Evolutionary conservation across 345 rosid genomes (phyloP).

Genomic region (Rubroshorea leprosula): DNA sequence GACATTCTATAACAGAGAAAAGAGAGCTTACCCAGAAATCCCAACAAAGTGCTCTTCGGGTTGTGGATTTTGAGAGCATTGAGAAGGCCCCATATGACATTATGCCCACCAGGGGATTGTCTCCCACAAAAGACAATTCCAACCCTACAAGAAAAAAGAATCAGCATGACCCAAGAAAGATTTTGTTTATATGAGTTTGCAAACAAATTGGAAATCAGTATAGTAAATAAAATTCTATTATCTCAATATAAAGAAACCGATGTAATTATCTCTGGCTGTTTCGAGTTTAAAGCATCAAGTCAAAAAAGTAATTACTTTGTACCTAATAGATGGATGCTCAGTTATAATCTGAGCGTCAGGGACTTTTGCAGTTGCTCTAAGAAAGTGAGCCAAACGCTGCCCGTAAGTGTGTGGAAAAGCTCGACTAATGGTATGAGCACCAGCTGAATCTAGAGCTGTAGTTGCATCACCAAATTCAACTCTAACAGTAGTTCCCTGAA

Average conservation of each 20-base stretch:
- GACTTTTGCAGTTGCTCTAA: constrained; percentile 75
- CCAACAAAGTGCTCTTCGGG: constrained; percentile 59
- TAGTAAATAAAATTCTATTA: too few relatives aligned
- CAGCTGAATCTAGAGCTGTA: constrained; percentile 58
- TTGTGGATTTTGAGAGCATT: constrained; percentile 81
- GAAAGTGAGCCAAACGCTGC: constrained; percentile 94
- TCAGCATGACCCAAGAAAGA: not conserved
- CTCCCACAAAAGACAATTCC: constrained; percentile 93
- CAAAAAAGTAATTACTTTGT: not conserved
- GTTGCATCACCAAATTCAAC: constrained; percentile 90
- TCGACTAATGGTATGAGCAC: constrained; percentile 54
- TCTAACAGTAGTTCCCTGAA: constrained; percentile 93
- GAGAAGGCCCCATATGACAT: constrained; percentile 90
- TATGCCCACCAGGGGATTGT: constrained; percentile 98
- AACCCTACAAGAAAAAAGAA: constrained; percentile 42
- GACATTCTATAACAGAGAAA: constrained; percentile 2
- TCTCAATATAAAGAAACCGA: too few relatives aligned
- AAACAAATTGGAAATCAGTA: not conserved
- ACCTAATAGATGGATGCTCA: constrained; percentile 80
- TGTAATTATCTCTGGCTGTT: too few relatives aligned
- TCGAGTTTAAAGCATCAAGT: not conserved
- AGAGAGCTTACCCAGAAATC: constrained; percentile 69
- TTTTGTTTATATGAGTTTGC: not conserved
- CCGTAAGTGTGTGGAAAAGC: constrained; percentile 80
- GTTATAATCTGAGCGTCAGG: constrained; percentile 90